Evolutionary conservation across 768 basidiomycete genomes (phyloP).

Genomic region (Gymnopilus junonius): DNA sequence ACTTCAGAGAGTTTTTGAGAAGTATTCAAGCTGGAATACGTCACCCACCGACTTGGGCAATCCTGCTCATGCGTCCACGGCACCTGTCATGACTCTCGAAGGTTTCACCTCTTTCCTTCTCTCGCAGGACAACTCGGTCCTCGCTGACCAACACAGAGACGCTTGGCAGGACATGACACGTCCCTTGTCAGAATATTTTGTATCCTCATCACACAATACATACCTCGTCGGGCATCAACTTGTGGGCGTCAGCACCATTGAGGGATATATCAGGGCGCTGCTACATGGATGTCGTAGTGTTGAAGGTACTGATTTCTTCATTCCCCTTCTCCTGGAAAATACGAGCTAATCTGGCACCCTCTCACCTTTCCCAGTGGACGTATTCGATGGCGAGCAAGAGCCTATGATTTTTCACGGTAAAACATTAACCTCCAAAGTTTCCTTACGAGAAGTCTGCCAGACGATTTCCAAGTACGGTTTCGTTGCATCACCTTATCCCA

Average conservation of each 20-base stretch:
- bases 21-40: conserved; percentile 40
- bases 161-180: conserved; percentile 86
- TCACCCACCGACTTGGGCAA: not conserved
- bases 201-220: conserved; percentile 95
- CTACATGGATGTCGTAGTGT: conserved; percentile 93
- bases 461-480: conserved; percentile 92
- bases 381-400: conserved; percentile 85
- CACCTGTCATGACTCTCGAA: conserved; percentile 62
- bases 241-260: conserved; percentile 86
- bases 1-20: conserved; percentile 41
- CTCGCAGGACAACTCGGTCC: conserved; percentile 77
- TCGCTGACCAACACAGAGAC: conserved; percentile 45
- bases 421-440: conserved; percentile 84
- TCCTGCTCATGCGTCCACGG: not conserved
- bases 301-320: conserved; percentile 63
- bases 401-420: conserved; percentile 91
- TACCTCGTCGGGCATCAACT: conserved; percentile 89
- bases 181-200: conserved; percentile 87
- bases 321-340: not conserved
- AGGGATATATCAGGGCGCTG: conserved; percentile 91
- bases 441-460: conserved; percentile 78
- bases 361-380: conserved; percentile 65
- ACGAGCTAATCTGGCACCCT: conserved; percentile 3
- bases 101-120: conserved; percentile 81
- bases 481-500: conserved; percentile 85